Conservation (phyloP, 2,329 filamentous ascomycete genomes). For the Chaetothyriales sp. region DNA sequence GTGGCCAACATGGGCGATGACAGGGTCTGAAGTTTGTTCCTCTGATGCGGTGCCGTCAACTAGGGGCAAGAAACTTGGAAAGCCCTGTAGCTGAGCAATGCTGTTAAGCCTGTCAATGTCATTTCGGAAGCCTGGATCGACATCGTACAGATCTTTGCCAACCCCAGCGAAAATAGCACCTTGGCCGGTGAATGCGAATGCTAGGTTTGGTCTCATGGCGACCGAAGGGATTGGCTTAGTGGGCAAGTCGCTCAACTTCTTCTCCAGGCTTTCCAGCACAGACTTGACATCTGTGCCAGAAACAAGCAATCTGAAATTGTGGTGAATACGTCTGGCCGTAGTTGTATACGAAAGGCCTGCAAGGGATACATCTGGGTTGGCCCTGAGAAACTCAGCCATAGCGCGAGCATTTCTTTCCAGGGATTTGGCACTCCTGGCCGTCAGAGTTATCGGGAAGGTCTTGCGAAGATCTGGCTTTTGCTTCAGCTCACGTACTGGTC, state of each 20-base stretch:
- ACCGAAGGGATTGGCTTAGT: background rate
- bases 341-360: conserved; percentile 46
- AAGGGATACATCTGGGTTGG: conserved; percentile 33
- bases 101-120: conserved; percentile 21
- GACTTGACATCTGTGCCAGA: conserved; percentile 16
- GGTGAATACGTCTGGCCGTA: conserved; percentile 48
- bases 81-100: conserved; percentile 19
- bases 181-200: conserved; percentile 28
- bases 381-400: conserved; percentile 37
- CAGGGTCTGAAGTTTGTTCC: conserved; percentile 15
- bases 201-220: background rate
- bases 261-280: conserved; percentile 12
- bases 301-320: conserved; percentile 23
- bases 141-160: conserved; percentile 20
- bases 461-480: conserved; percentile 33
- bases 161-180: conserved; percentile 20
- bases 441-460: conserved; percentile 40
- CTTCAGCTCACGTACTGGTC: background rate
- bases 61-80: conserved; percentile 20
- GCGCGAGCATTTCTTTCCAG: conserved; percentile 37
- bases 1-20: conserved; percentile 26
- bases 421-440: conserved; percentile 35
- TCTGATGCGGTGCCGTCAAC: conserved; percentile 17
- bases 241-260: conserved; percentile 12
- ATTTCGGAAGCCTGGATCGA: conserved; percentile 18